phyloP scores from a whole-genome alignment of 495 filamentous ascomycete species.

The Terfezia boudieri region DNA sequence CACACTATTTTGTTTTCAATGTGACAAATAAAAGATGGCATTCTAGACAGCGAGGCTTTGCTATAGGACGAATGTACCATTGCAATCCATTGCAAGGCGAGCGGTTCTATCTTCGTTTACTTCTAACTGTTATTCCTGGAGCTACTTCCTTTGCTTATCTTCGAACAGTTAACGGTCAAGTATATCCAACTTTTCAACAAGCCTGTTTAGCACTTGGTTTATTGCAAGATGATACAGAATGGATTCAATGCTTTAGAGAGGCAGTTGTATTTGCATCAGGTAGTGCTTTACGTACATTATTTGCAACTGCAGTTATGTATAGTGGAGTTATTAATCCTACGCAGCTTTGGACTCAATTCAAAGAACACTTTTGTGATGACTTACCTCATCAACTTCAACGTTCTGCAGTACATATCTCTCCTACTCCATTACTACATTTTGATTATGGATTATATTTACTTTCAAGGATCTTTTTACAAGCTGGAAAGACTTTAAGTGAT shows the following conservation, averaged over 20 bases:
- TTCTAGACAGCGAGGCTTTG: neutral
- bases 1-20: conserved; percentile 3
- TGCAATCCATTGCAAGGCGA: neutral
- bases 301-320: neutral
- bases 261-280: neutral
- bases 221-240: neutral
- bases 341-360: neutral
- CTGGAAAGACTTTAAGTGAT: neutral
- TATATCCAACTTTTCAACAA: neutral
- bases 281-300: neutral
- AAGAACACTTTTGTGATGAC: neutral
- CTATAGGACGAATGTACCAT: neutral
- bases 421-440: neutral
- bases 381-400: neutral
- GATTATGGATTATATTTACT: neutral
- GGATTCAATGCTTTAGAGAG: neutral
- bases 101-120: neutral
- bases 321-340: neutral
- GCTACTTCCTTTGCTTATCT: neutral
- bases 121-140: neutral
- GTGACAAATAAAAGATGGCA: neutral
- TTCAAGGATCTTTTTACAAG: neutral
- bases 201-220: neutral
- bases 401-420: neutral
- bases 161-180: neutral